A percentile compares a stretch with the other conserved stretches of the same genome.
phyloP scores from a whole-genome alignment of 495 filamentous ascomycete species.

The Daldinia grandis region DNA sequence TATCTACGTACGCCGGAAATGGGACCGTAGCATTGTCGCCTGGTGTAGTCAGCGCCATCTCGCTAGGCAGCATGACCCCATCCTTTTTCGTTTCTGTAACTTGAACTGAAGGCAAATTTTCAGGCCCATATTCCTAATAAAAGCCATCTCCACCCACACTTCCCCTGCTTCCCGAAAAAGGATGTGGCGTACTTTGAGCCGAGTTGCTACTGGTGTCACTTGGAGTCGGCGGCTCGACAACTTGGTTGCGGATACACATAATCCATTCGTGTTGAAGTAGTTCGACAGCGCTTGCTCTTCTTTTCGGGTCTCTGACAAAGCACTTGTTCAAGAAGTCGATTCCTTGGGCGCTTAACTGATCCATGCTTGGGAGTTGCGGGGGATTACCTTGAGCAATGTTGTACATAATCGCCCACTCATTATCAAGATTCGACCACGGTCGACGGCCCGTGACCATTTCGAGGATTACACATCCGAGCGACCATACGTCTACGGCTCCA shows the following conservation, averaged over 20 bases:
- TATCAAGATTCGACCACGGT: conserved; percentile 97
- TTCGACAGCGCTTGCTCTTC: conserved; percentile 83
- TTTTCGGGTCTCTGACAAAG: conserved; percentile 85
- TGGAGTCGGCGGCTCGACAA: conserved; percentile 63
- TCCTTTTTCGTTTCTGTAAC: conserved; percentile 25
- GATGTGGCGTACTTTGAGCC: conserved; percentile 50
- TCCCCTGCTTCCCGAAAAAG: conserved; percentile 36
- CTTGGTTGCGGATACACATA: conserved; percentile 64
- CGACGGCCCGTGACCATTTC: conserved; percentile 97
- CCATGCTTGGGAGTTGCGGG: conserved; percentile 78
- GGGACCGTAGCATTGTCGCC: neutral
- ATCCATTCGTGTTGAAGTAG: conserved; percentile 98
- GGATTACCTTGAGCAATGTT: conserved; percentile 97
- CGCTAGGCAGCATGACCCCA: neutral
- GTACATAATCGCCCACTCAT: conserved; percentile 99
- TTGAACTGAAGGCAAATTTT: conserved; percentile 31
- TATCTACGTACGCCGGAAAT: neutral
- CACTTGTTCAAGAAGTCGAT: conserved; percentile 89
- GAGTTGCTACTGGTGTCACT: conserved; percentile 56
- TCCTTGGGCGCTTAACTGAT: conserved; percentile 84
- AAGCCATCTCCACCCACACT: conserved; percentile 42
- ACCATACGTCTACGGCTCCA: conserved; percentile 97
- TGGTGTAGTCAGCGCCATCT: neutral
- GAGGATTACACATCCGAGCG: conserved; percentile 92
- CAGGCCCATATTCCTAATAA: conserved; percentile 43